Evolutionary conservation across 2,329 filamentous ascomycete genomes (phyloP), one percentile per base, ranked within the genome.

Genomic region (Thyridium curvatum): DNA sequence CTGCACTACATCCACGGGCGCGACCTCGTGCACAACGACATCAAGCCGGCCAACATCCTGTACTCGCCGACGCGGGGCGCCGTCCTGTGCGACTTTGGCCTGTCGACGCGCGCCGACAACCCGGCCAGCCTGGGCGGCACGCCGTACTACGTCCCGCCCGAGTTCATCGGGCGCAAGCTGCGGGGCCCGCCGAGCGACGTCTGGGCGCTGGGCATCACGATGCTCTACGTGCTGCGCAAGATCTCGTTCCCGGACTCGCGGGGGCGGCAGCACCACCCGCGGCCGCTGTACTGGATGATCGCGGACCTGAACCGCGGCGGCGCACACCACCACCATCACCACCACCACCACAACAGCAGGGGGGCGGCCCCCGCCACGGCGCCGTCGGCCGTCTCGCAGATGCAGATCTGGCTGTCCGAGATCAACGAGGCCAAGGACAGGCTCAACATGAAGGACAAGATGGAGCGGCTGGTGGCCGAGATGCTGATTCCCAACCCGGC

Each of bases 31-130:
- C 76, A 80, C 56, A 80, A 79, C 55, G 76, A 80, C 53, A 76
- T 79, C 56, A 79, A 79, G 53, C 76, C 76, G 2, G 72, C 68
- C 46, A 80, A 79, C 44, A 78, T 79, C 39, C 59, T 80, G 26
- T 80, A 78, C 56, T 77, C 73, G 12, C 64, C 64, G 18, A 72
- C 77, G 30, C 66, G 74, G 10, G 76, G 76, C 6, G 75, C 74
- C 28, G 72, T 79, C 3, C 66, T 80, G 21, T 79, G 76, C 54
- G 76, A 79, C 53, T 76, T 79, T 54, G 76, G 76, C 12, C 60
- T 79, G 32, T 74, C 74, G 8, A 75, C 73, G 3, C 58, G 57
- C 21, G 64, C 63, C 15, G 58, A 53, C 39, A 69, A 66, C 43
- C 63, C 68, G 4, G 64, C 67, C 12, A 69, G 65, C 3, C 66